Evolutionary conservation across 768 basidiomycete genomes (phyloP).

Genomic region (Strobilomyces confusus): DNA sequence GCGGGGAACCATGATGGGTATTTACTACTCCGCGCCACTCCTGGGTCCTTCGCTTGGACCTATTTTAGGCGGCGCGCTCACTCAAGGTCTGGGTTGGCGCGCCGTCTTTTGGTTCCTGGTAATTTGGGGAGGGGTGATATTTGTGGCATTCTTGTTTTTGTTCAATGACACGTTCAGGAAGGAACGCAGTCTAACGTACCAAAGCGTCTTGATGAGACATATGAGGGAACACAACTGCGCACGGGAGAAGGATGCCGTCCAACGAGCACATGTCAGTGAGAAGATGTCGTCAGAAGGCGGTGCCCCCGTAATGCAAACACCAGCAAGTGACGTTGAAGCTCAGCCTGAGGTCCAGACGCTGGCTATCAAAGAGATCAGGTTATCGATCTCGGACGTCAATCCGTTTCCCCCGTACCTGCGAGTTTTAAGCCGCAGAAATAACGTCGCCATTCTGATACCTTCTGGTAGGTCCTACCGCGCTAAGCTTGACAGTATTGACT

Average conservation of each 20-base stretch:
- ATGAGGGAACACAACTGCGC: conserved; percentile 20
- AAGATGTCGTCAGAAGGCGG: conserved; percentile 4
- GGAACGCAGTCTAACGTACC: conserved; percentile 80
- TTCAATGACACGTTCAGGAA: conserved; percentile 83
- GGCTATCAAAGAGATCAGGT: conserved; percentile 39
- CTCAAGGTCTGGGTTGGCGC: conserved; percentile 71
- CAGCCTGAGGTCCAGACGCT: conserved; percentile 11
- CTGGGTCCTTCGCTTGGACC: conserved; percentile 69
- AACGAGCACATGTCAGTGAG: conserved; percentile 4
- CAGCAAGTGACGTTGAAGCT: conserved; percentile 25
- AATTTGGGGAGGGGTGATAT: conserved; percentile 54
- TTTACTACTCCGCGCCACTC: conserved; percentile 78
- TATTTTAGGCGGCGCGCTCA: conserved; percentile 66
- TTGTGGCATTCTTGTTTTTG: conserved; percentile 57
- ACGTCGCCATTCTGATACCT: conserved; percentile 51
- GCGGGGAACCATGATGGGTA: conserved; percentile 75
- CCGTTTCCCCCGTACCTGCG: conserved; percentile 59
- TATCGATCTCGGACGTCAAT: conserved; percentile 68
- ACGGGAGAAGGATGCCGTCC: conserved; percentile 13
- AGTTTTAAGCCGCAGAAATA: conserved; percentile 64
- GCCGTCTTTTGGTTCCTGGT: conserved; percentile 83
- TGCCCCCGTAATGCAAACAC: neutral
- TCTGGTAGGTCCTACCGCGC: conserved; percentile 24
- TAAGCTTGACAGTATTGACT: neutral
- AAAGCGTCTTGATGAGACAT: conserved; percentile 52